Evolutionary conservation across 2,329 filamentous ascomycete species (phyloP).

Genomic region (Dactylellina sp.): DNA sequence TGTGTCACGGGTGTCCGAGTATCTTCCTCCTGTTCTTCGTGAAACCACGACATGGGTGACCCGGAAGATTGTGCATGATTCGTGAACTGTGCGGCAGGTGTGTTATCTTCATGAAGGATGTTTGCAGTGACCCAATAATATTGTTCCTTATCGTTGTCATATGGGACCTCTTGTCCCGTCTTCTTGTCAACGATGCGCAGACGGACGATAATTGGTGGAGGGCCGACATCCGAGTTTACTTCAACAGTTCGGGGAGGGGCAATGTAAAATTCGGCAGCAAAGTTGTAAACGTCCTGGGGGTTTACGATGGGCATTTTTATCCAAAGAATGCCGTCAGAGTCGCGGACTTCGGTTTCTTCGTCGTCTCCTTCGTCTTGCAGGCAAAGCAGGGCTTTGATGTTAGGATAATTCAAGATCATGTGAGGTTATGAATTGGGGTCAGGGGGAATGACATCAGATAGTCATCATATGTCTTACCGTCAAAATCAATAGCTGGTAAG

Average conservation of each 20-base stretch:
- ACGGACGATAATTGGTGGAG: slow-evolving; percentile 51
- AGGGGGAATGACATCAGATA: background rate
- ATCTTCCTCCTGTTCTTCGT: slow-evolving; percentile 54
- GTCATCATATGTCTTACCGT: slow-evolving; percentile 23
- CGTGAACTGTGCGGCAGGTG: slow-evolving; percentile 32
- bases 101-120: slow-evolving; percentile 46
- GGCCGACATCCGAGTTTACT: slow-evolving; percentile 46
- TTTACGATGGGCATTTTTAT: slow-evolving; percentile 50
- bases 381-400: background rate
- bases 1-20: slow-evolving; percentile 50
- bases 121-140: slow-evolving; percentile 50
- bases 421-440: too few relatives aligned
- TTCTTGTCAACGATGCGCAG: slow-evolving; percentile 51
- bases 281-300: slow-evolving; percentile 47
- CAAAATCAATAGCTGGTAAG: slow-evolving; percentile 33
- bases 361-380: slow-evolving; percentile 28
- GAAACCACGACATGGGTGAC: slow-evolving; percentile 54
- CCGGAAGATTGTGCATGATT: slow-evolving; percentile 46
- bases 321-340: slow-evolving; percentile 44
- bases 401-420: background rate
- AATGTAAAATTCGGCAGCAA: slow-evolving; percentile 54
- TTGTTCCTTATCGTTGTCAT: slow-evolving; percentile 43
- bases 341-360: slow-evolving; percentile 43
- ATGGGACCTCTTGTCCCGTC: slow-evolving; percentile 46
- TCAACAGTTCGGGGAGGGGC: slow-evolving; percentile 43